phyloP scores from a whole-genome alignment of 2,329 filamentous ascomycete species.

The Exophiala mesophila region DNA sequence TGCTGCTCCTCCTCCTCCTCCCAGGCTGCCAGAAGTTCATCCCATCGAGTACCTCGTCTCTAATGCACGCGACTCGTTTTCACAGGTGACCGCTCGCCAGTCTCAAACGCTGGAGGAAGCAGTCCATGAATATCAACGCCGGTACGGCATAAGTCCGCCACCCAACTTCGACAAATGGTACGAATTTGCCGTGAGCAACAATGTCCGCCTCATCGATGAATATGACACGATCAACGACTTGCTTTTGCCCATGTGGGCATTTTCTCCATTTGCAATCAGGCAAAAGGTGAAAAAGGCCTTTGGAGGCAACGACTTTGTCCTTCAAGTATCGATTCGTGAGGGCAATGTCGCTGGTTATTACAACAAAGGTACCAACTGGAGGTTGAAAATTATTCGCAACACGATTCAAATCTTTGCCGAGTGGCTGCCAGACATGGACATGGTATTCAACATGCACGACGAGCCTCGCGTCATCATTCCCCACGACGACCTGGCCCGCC shows the following conservation, averaged over 20 bases:
- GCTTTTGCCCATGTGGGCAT: conserved; percentile 3
- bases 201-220: conserved; percentile 14
- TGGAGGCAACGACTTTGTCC: not conserved
- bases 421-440: conserved; percentile 6
- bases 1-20: too few relatives aligned
- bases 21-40: not conserved
- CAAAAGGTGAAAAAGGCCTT: not conserved
- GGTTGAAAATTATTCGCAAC: not conserved
- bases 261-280: conserved; percentile 1
- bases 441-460: conserved; percentile 7
- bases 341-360: not conserved
- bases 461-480: conserved; percentile 8
- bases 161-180: conserved; percentile 58
- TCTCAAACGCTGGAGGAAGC: conserved; percentile 42
- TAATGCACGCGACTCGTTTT: not conserved
- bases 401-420: not conserved
- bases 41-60: not conserved
- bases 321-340: not conserved
- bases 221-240: conserved; percentile 10
- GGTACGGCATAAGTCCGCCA: conserved; percentile 51
- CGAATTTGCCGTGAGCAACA: conserved; percentile 31
- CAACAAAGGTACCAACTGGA: not conserved
- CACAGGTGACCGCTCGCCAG: not conserved
- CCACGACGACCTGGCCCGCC: not conserved
- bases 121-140: conserved; percentile 46